A percentile compares a stretch with the other conserved stretches of the same genome.
phyloP scores from a whole-genome alignment of 306 rosid species.

The Vigna nakashimae region DNA sequence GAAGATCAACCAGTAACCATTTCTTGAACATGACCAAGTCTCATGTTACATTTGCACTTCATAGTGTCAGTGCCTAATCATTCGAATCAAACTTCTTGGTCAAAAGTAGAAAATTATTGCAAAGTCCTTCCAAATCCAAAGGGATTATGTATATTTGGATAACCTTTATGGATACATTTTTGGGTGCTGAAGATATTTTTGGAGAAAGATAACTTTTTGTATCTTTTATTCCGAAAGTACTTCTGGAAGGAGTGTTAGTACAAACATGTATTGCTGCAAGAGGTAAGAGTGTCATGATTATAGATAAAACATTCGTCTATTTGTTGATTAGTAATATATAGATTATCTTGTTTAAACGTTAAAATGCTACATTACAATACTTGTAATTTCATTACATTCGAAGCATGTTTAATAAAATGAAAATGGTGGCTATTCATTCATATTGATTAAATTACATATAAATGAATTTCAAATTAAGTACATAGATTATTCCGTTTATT shows the following conservation, averaged over 20 bases:
- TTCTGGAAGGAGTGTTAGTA: neutral
- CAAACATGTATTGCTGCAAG: neutral
- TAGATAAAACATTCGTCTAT: neutral
- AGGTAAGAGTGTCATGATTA: neutral
- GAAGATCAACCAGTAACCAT: constrained; percentile 55
- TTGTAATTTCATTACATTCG: neutral
- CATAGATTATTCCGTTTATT: neutral
- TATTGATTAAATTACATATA: neutral
- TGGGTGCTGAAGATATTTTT: neutral
- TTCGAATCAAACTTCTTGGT: constrained; percentile 1
- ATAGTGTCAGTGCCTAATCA: neutral
- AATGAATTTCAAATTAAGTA: neutral
- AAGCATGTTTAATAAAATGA: neutral
- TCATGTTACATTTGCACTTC: neutral
- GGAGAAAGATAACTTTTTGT: neutral
- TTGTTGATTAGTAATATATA: constrained; percentile 34
- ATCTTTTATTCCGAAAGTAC: neutral
- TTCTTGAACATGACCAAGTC: constrained; percentile 30
- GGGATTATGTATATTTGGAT: neutral
- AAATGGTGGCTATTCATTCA: constrained; percentile 21
- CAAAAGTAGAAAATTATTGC: neutral
- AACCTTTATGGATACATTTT: neutral
- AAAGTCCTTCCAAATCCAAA: neutral
- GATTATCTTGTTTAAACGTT: neutral
- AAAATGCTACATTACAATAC: neutral